These are phyloP conservation scores for Marasmius oreades DNA, from an alignment of 1,284 basidiomycete species.

Conservation along the genomic window DNA sequence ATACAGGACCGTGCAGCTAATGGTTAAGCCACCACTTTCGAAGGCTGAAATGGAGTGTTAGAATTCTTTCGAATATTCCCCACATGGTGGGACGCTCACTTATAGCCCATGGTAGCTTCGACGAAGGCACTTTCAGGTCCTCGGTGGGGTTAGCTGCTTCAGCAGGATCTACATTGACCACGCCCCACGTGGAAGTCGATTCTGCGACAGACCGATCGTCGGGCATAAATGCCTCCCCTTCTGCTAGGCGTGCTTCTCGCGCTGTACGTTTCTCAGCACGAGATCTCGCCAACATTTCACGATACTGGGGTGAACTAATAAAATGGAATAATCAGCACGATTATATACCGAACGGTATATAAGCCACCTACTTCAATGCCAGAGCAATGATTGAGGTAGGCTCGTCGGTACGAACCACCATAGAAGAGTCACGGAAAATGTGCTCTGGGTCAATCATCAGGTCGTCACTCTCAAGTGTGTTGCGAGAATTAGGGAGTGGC, in stretches of 20 bases:
- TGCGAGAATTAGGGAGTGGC: constrained; percentile 41
- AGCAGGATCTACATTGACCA: constrained; percentile 71
- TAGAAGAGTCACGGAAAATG: constrained; percentile 92
- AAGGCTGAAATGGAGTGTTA: constrained; percentile 56
- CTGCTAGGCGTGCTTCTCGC: constrained; percentile 63
- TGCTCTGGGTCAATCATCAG: constrained; percentile 79
- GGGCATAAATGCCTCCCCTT: constrained; percentile 82
- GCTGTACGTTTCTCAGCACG: constrained; percentile 68
- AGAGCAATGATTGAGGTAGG: constrained; percentile 98
- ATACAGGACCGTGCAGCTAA: constrained; percentile 94
- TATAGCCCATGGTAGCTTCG: constrained; percentile 76
- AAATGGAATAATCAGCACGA: constrained; percentile 1
- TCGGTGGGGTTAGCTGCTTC: constrained; percentile 71
- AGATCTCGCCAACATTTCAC: constrained; percentile 77
- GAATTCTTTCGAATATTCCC: background rate
- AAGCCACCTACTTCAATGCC: constrained; percentile 70
- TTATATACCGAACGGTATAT: background rate
- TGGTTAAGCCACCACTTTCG: constrained; percentile 88
- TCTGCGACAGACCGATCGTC: constrained; percentile 78
- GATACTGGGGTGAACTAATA: constrained; percentile 82
- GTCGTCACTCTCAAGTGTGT: constrained; percentile 58
- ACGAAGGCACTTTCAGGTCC: constrained; percentile 72
- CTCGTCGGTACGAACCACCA: constrained; percentile 96
- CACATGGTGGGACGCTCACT: constrained; percentile 41
- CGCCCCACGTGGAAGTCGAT: constrained; percentile 82